A percentile compares a stretch with the other conserved stretches of the same genome.
Conservation (phyloP, 192 early-diverging fungal species). For the Entomortierella lignicola region DNA sequence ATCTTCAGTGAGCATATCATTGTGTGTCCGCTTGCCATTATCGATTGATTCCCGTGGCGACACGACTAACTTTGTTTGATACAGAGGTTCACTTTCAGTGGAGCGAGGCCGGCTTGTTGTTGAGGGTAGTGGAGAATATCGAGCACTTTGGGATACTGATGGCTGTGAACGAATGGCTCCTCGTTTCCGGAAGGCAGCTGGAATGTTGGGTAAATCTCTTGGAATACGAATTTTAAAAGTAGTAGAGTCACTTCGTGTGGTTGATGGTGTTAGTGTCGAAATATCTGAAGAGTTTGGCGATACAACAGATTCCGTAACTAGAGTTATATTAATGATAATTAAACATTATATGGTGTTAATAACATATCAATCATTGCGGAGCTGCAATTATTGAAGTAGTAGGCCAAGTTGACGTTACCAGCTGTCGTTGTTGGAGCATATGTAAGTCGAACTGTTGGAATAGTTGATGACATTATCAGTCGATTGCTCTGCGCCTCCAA, state of each 20-base stretch:
- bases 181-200: constrained; percentile 29
- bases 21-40: constrained; percentile 26
- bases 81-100: constrained; percentile 4
- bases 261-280: background rate
- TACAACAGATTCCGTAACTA: background rate
- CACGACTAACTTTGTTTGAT: constrained; percentile 13
- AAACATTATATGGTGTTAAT: background rate
- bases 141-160: constrained; percentile 1
- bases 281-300: background rate
- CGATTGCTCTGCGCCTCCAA: background rate
- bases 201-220: constrained; percentile 37
- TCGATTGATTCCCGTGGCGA: background rate
- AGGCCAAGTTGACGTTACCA: background rate
- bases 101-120: background rate
- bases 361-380: too few relatives aligned
- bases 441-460: background rate
- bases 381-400: too few relatives aligned
- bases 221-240: constrained; percentile 44
- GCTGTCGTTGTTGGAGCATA: background rate
- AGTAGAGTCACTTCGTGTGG: background rate
- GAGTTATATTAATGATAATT: background rate
- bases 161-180: constrained; percentile 8
- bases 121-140: background rate
- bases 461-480: background rate
- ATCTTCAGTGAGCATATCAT: constrained; percentile 17